Percentiles rank a stretch among this genome's conserved stretches.
phyloP scores from a whole-genome alignment of 73 alveolate species.

The Halteria grandinella region DNA sequence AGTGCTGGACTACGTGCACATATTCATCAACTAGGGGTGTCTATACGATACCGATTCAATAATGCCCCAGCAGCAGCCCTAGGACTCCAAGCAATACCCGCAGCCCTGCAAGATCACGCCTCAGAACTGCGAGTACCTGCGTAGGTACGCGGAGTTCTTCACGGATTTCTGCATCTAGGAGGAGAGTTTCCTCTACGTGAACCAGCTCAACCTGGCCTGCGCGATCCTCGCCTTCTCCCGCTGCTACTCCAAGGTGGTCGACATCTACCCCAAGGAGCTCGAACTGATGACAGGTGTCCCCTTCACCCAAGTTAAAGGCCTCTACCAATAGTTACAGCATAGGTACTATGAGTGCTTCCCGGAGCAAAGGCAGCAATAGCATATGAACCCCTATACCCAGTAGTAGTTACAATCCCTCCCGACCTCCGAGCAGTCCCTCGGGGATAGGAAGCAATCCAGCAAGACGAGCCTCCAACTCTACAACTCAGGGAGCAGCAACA shows the following conservation, averaged over 20 bases:
- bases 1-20: slow-evolving; percentile 6
- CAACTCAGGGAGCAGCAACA: no score
- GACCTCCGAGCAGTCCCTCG: no score
- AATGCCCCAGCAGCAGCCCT: neutral
- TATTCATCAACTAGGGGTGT: slow-evolving; percentile 23
- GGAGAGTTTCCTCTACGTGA: slow-evolving; percentile 4
- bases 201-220: slow-evolving; percentile 16
- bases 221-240: slow-evolving; percentile 20
- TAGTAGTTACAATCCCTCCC: no score
- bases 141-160: slow-evolving; percentile 38
- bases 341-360: slow-evolving; percentile 38
- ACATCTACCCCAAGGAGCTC: slow-evolving; percentile 5
- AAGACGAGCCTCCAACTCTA: no score
- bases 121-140: slow-evolving; percentile 1
- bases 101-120: neutral
- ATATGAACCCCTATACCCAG: neutral
- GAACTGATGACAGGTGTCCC: slow-evolving; percentile 9
- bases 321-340: slow-evolving; percentile 1
- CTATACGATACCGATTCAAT: neutral
- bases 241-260: neutral
- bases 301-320: neutral
- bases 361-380: neutral
- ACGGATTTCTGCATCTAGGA: slow-evolving; percentile 33
- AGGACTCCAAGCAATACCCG: neutral
- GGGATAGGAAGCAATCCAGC: no score